These are phyloP conservation scores for Botrytis fabae DNA, from an alignment of 2,329 filamentous ascomycete genomes.

Conservation along the genomic window DNA sequence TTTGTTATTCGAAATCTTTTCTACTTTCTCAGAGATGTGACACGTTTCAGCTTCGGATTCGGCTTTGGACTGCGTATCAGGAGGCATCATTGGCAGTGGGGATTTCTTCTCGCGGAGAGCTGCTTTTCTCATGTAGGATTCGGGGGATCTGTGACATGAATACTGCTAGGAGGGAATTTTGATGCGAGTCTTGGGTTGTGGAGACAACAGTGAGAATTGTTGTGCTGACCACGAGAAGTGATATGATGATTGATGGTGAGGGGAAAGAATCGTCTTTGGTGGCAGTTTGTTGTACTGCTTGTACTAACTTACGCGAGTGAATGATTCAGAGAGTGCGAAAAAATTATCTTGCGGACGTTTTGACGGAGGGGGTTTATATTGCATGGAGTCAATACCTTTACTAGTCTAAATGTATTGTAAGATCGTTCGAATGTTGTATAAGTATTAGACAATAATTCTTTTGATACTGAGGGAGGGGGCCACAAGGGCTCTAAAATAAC, in stretches of 20 bases:
- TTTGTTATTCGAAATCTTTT: rapidly evolving
- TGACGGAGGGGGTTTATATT: not conserved
- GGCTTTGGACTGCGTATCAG: not conserved
- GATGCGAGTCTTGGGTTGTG: not conserved
- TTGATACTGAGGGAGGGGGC: too few relatives aligned
- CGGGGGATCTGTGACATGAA: not conserved
- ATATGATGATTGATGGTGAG: not conserved
- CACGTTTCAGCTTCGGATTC: not conserved
- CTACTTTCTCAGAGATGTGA: not conserved
- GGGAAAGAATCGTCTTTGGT: not conserved
- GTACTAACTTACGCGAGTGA: not conserved
- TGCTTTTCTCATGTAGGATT: not conserved
- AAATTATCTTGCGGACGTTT: not conserved
- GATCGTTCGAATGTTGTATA: not conserved
- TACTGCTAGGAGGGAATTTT: not conserved
- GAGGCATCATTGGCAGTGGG: not conserved
- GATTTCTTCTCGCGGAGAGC: not conserved
- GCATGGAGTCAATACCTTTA: not conserved
- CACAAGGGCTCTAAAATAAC: not conserved
- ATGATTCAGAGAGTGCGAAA: not conserved
- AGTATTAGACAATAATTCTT: not conserved
- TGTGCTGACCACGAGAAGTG: not conserved
- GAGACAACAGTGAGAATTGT: not conserved
- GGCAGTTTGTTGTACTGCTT: not conserved
- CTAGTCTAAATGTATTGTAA: not conserved